Evolutionary conservation across 2,329 filamentous ascomycete species (phyloP), one percentile per base, ranked within the genome.

Genomic region (Alternaria gansuensis): DNA sequence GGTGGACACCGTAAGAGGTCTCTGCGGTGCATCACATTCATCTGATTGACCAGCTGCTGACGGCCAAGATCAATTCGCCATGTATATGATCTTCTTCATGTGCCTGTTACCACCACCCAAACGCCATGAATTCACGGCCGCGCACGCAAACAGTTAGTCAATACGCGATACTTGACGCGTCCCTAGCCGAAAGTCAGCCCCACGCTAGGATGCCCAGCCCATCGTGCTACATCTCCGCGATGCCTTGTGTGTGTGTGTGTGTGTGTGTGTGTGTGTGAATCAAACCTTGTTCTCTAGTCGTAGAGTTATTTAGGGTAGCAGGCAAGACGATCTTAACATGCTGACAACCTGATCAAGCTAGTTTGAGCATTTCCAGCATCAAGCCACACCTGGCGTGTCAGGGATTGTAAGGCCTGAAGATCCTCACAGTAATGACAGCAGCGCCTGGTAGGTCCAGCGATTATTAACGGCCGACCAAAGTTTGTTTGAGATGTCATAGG

Each of bases 81-180:
- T 59, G 60, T 44, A 34, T 28, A 57, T 57, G 57, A 52, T 56
- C 60, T 60, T 64, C 62, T 59, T 56, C 61, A 65, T 70, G 62
- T 69, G 62, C 62, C 68, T 69, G 60, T 62, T 65, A 60, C 70
- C 60, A 70, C 63, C 65, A 67, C 67, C 54, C 57, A 64, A 67
- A 73, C 69, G 68, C 70, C 63, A 72, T 72, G 62, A 51, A 53
- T 59, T 66, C 63, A 69, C 61, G 68, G 68, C 67, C 65, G 64
- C 60, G 52, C 64, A 60, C 60, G 56, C 60, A 57, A 63, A 53
- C 43, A 54, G 50, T 65, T 73, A 72, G 70, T 62, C 63, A 65
- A 51, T 48, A 62, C 63, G 66, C 69, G 61, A 69, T 69, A 61
- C 65, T 68, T 60, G 51, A 64, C 60, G 69, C 68, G 65, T 50